A percentile compares a stretch with the other conserved stretches of the same genome.
Evolutionary conservation across 208 protist species (phyloP).

Genomic region (Phytomonas francai): DNA sequence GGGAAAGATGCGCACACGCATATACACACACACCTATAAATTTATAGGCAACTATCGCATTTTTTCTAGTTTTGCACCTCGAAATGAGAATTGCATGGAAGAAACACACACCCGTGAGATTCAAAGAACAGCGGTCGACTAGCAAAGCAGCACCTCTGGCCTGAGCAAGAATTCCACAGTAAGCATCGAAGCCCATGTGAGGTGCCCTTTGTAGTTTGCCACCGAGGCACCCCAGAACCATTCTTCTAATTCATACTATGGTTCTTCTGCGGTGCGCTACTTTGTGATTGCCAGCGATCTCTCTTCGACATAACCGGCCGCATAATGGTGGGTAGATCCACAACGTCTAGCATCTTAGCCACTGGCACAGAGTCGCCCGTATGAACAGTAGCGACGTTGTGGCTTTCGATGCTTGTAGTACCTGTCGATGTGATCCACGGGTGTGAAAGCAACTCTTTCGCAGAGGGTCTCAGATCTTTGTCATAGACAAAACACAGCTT

Average conservation of each 20-base stretch:
- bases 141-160: neutral
- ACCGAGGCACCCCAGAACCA: neutral
- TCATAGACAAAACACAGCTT: slow-evolving; percentile 76
- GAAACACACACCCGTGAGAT: neutral
- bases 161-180: neutral
- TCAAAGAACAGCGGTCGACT: neutral
- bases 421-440: slow-evolving; percentile 31
- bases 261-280: neutral
- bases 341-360: neutral
- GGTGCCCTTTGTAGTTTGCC: neutral
- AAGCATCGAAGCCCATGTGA: neutral
- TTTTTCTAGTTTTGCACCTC: neutral
- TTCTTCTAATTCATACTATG: neutral
- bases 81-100: neutral
- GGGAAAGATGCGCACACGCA: neutral
- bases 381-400: neutral
- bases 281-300: neutral
- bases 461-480: slow-evolving; percentile 43
- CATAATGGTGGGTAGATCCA: neutral
- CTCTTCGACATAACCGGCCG: neutral
- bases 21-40: neutral
- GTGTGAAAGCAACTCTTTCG: slow-evolving; percentile 54
- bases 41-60: neutral
- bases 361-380: neutral
- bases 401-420: neutral